Conservation (phyloP, 2,329 filamentous ascomycete species). For the Beauveria sp. region DNA sequence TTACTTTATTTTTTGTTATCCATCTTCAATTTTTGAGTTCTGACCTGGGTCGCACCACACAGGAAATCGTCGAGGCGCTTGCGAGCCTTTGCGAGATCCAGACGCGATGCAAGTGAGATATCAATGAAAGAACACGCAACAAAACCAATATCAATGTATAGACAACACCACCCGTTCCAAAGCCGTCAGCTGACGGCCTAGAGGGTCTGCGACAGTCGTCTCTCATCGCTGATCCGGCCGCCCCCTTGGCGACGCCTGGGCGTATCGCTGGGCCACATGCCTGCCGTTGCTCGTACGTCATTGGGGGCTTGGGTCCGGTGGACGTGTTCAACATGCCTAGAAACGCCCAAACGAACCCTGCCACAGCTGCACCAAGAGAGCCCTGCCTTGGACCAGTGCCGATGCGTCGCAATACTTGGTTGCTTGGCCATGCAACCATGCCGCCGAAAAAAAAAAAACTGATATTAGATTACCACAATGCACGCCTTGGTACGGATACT, state of each 20-base stretch:
- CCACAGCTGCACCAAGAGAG: not conserved
- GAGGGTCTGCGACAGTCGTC: not conserved
- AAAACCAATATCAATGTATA: too few relatives aligned
- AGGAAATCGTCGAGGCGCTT: too few relatives aligned
- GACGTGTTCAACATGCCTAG: too few relatives aligned
- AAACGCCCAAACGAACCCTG: not conserved
- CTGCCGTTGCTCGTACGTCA: constrained; percentile 2
- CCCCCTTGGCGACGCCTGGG: not conserved
- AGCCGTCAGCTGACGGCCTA: not conserved
- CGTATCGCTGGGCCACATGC: constrained; percentile 10
- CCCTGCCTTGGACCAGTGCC: too few relatives aligned
- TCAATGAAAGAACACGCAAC: too few relatives aligned
- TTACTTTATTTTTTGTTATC: not conserved
- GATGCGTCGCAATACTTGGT: not conserved
- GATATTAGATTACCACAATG: not conserved
- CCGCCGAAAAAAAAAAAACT: not conserved
- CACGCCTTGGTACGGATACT: not conserved
- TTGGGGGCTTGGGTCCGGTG: not conserved
- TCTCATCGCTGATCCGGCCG: not conserved
- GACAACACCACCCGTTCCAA: too few relatives aligned
- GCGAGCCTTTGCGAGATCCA: too few relatives aligned
- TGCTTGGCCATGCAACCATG: not conserved
- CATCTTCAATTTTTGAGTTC: not conserved
- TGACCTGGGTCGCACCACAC: too few relatives aligned
- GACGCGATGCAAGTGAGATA: too few relatives aligned